Conservation (phyloP, 2,329 filamentous ascomycete species). For the Aspergillus spinulosporus region DNA sequence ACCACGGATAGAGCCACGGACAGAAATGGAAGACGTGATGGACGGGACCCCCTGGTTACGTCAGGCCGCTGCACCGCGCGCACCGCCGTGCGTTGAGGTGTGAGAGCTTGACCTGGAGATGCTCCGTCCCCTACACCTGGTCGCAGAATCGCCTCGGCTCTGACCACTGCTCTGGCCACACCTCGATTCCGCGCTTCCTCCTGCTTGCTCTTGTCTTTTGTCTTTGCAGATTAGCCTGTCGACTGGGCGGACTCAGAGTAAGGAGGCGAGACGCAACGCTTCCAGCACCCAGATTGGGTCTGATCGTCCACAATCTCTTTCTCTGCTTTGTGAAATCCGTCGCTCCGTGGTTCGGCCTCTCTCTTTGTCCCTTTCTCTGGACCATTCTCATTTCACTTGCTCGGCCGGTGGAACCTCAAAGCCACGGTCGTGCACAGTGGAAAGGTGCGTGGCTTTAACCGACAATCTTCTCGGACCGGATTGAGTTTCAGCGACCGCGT, state of each 20-base stretch:
- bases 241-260: too few relatives aligned
- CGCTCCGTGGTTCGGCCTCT: neutral
- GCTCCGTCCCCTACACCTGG: neutral
- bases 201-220: too few relatives aligned
- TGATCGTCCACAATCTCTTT: neutral
- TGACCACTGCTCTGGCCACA: too few relatives aligned
- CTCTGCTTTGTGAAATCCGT: too few relatives aligned
- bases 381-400: neutral
- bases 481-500: slow-evolving; percentile 1
- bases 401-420: neutral
- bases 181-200: too few relatives aligned
- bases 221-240: too few relatives aligned
- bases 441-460: slow-evolving; percentile 10
- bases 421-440: neutral
- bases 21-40: neutral
- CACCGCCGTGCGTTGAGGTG: neutral
- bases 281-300: too few relatives aligned
- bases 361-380: neutral
- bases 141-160: too few relatives aligned
- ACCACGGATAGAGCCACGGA: neutral
- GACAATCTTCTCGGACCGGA: slow-evolving; percentile 6
- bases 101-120: neutral
- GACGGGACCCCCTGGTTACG: neutral
- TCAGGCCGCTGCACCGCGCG: neutral
- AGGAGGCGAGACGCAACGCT: too few relatives aligned